These are phyloP conservation scores for Aspergillus sp. DNA, from an alignment of 2,329 filamentous ascomycete genomes.

Conservation along the genomic window DNA sequence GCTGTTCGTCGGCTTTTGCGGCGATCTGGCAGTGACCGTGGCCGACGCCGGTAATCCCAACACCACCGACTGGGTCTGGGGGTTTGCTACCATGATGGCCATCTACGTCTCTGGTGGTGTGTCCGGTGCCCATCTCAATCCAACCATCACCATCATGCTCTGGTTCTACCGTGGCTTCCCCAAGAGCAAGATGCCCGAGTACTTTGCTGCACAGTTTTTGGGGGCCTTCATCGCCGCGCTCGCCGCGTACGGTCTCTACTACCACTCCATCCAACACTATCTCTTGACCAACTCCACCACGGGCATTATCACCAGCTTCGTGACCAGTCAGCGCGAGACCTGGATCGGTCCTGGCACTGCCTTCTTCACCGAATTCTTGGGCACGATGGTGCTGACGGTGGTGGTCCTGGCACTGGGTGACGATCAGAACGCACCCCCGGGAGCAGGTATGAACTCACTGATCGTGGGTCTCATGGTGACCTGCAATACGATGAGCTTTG, in stretches of 20 bases:
- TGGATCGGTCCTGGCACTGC: conserved; percentile 43
- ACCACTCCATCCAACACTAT: conserved; percentile 35
- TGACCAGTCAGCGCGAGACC: conserved; percentile 46
- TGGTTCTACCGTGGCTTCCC: conserved; percentile 57
- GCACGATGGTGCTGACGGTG: conserved; percentile 43
- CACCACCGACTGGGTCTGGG: conserved; percentile 53
- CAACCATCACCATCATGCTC: conserved; percentile 47
- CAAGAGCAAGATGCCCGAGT: conserved; percentile 52
- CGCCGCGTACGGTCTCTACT: conserved; percentile 49
- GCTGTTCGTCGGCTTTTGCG: conserved; percentile 52
- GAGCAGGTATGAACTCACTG: conserved; percentile 55
- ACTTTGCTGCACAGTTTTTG: conserved; percentile 55
- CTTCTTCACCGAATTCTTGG: conserved; percentile 54
- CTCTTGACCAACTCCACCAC: conserved; percentile 30
- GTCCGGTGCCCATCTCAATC: conserved; percentile 51
- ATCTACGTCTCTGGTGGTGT: conserved; percentile 53
- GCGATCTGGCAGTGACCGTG: conserved; percentile 50
- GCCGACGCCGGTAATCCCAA: conserved; percentile 45
- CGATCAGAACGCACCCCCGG: conserved; percentile 50
- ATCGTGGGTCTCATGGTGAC: conserved; percentile 49
- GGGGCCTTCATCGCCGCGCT: conserved; percentile 54
- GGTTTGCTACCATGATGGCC: conserved; percentile 55
- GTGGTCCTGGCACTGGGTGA: conserved; percentile 50
- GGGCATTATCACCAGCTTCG: conserved; percentile 44
- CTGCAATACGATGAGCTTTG: conserved; percentile 40